phyloP scores from a whole-genome alignment of 495 filamentous ascomycete species.

The Schizothecium vesticola region DNA sequence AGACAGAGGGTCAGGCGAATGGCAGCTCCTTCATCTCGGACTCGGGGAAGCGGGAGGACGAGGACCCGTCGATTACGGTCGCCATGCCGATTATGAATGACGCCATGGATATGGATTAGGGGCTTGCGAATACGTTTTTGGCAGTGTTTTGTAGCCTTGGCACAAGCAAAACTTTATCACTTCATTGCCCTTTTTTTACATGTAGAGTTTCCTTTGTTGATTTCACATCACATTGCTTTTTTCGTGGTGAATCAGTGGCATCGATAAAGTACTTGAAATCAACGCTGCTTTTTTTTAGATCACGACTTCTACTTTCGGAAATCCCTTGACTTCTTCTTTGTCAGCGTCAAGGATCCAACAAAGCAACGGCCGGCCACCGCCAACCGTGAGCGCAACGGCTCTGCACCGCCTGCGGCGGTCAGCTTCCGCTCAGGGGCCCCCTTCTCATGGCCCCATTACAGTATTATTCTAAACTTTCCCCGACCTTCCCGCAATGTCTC shows the following conservation, averaged over 20 bases:
- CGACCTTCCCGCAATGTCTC: too few species aligned
- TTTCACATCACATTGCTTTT: not conserved
- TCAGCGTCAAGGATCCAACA: too few species aligned
- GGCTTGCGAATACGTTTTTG: not conserved
- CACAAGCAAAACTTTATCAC: not conserved
- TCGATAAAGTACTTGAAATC: too few species aligned
- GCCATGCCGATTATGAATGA: slow-evolving; percentile 21
- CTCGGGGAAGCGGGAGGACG: slow-evolving; percentile 26
- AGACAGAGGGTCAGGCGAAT: slow-evolving; percentile 17
- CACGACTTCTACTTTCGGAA: too few species aligned
- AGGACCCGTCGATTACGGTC: slow-evolving; percentile 33
- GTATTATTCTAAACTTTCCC: too few species aligned
- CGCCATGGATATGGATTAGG: slow-evolving; percentile 26
- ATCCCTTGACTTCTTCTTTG: too few species aligned
- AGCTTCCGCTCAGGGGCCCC: too few species aligned
- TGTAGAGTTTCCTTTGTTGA: not conserved
- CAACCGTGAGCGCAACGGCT: too few species aligned
- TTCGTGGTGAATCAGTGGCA: not conserved
- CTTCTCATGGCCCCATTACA: too few species aligned
- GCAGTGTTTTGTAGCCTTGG: not conserved
- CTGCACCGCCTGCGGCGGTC: too few species aligned
- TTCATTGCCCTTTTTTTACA: not conserved
- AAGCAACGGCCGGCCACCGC: too few species aligned
- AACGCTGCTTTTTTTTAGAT: too few species aligned
- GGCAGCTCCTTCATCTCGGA: slow-evolving; percentile 15